These are phyloP conservation scores for Sphaerulina populicola DNA, from an alignment of 2,329 filamentous ascomycete genomes.

Conservation along the genomic window DNA sequence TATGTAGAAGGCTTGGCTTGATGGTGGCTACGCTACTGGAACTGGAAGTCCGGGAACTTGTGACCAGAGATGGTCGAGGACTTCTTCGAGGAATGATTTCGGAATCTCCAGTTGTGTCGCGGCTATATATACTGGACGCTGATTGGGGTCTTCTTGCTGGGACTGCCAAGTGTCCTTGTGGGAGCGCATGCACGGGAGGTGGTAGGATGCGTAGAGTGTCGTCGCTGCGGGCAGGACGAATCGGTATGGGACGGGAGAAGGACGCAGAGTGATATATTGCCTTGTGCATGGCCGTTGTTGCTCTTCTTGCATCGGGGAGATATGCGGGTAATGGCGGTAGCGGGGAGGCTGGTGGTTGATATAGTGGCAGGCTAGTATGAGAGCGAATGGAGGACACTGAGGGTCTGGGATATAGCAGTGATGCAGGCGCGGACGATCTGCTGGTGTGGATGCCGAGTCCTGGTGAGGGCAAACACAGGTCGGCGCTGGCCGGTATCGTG, in stretches of 20 bases:
- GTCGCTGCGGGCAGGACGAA: slow-evolving; percentile 5
- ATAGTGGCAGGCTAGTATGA: slow-evolving; percentile 14
- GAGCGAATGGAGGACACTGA: slow-evolving; percentile 22
- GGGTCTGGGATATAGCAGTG: slow-evolving; percentile 20
- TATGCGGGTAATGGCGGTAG: slow-evolving; percentile 25
- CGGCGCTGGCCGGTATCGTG: slow-evolving; percentile 2
- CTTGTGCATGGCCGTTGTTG: slow-evolving; percentile 12
- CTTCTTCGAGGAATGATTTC: slow-evolving; percentile 1
- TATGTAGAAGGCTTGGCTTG: slow-evolving; percentile 12
- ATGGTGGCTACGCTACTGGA: slow-evolving; percentile 17
- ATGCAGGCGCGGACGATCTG: slow-evolving; percentile 15
- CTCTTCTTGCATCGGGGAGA: slow-evolving; percentile 18
- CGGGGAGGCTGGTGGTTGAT: slow-evolving; percentile 18
- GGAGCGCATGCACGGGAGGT: slow-evolving; percentile 14
- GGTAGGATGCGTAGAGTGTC: slow-evolving; percentile 11
- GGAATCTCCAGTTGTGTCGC: slow-evolving; percentile 20
- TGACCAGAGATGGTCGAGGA: not conserved
- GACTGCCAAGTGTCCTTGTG: slow-evolving; percentile 4
- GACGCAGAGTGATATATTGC: slow-evolving; percentile 13
- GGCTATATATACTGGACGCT: slow-evolving; percentile 28
- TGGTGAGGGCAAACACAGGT: slow-evolving; percentile 14
- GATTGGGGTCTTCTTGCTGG: slow-evolving; percentile 19
- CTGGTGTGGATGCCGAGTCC: slow-evolving; percentile 24
- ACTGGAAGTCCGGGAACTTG: slow-evolving; percentile 9
- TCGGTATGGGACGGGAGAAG: slow-evolving; percentile 1